A percentile compares a stretch with the other conserved stretches of the same genome.
Conservation (phyloP, 225 moss, liverwort and hornwort species). For the Ulota crispa region DNA sequence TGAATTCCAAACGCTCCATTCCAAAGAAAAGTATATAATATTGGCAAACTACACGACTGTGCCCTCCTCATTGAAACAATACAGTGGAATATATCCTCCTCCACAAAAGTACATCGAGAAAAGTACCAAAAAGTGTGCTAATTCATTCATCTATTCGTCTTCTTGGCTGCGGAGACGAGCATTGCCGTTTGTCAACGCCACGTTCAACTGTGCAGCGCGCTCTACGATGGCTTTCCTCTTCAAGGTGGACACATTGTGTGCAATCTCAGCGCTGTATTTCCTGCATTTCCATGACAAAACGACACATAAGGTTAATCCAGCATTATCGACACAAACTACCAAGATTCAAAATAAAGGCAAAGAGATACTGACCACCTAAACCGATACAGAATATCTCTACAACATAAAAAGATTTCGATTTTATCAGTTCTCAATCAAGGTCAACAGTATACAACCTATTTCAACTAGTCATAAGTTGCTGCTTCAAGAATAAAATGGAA, state of each 20-base stretch:
- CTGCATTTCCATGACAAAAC: conserved; percentile 22
- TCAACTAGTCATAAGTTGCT: neutral
- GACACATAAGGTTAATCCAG: neutral
- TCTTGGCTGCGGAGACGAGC: conserved; percentile 94
- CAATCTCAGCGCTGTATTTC: conserved; percentile 83
- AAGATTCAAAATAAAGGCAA: neutral
- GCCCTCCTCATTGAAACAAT: conserved; percentile 5
- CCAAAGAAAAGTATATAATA: neutral
- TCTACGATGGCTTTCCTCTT: conserved; percentile 92
- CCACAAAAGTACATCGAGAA: neutral
- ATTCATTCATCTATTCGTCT: conserved; percentile 67
- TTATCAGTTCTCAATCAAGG: rapidly evolving
- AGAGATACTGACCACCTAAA: neutral
- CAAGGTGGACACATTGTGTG: conserved; percentile 84
- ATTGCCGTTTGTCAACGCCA: conserved; percentile 76
- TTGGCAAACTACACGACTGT: neutral
- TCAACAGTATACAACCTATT: neutral
- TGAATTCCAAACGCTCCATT: neutral
- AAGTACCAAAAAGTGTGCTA: neutral
- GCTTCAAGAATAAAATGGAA: neutral
- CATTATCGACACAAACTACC: neutral
- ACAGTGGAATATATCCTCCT: neutral
- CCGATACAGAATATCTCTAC: neutral
- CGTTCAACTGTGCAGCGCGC: conserved; percentile 80
- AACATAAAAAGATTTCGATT: neutral